These are phyloP conservation scores for Hymenoscyphus fructigenus DNA, from an alignment of 2,329 filamentous ascomycete species.

Conservation along the genomic window DNA sequence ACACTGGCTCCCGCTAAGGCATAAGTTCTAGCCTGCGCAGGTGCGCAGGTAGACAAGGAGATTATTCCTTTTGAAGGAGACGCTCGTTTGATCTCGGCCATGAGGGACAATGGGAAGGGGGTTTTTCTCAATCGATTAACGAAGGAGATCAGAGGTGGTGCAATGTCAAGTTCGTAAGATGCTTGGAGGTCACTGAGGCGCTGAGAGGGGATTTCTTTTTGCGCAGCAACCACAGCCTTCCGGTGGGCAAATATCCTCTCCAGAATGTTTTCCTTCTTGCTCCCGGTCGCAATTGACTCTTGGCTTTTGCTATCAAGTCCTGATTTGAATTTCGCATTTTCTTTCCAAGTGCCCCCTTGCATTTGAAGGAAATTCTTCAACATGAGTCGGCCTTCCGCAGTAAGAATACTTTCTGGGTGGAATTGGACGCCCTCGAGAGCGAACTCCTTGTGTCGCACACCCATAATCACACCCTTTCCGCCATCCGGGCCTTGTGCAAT, in stretches of 20 bases:
- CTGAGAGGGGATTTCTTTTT: constrained; percentile 84
- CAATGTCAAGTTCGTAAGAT: constrained; percentile 78
- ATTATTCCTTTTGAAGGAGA: constrained; percentile 97
- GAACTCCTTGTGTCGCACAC: constrained; percentile 88
- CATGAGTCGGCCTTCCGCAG: constrained; percentile 83
- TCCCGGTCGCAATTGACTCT: constrained; percentile 28
- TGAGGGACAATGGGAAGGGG: constrained; percentile 83
- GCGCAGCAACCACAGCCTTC: constrained; percentile 70
- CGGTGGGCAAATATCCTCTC: constrained; percentile 88
- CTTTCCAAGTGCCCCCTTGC: constrained; percentile 88
- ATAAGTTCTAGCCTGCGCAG: constrained; percentile 86
- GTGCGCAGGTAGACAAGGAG: constrained; percentile 81
- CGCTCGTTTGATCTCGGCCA: constrained; percentile 96
- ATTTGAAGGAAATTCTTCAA: constrained; percentile 88
- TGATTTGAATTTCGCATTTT: constrained; percentile 63
- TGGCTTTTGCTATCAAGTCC: constrained; percentile 36
- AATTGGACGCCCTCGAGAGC: constrained; percentile 97
- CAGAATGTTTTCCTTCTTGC: constrained; percentile 73
- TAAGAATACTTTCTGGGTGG: constrained; percentile 95
- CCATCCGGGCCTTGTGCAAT: constrained; percentile 73
- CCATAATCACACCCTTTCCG: constrained; percentile 88
- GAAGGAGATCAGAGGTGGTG: constrained; percentile 81
- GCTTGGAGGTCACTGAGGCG: constrained; percentile 81
- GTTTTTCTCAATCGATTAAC: constrained; percentile 76
- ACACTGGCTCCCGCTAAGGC: constrained; percentile 92